These are phyloP conservation scores for Ampelocalamus luodianensis DNA, from an alignment of 176 grass and related monocot genomes.

Conservation along the genomic window DNA sequence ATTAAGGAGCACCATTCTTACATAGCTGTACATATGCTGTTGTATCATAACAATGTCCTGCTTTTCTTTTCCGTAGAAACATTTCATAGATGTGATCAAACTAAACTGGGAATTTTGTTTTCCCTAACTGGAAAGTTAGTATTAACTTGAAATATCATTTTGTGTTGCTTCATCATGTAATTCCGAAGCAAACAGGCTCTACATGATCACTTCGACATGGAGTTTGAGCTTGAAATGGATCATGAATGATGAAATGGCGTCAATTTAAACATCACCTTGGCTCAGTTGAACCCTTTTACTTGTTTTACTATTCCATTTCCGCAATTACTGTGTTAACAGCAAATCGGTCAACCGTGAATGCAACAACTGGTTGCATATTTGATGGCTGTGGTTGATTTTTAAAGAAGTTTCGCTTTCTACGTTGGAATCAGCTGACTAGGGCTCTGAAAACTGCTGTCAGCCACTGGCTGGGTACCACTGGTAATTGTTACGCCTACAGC, in stretches of 20 bases:
- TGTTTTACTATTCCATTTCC: background rate
- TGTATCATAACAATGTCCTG: constrained; percentile 16
- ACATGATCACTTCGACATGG: background rate
- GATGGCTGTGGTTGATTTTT: background rate
- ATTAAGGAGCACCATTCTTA: background rate
- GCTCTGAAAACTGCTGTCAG: background rate
- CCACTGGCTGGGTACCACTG: background rate
- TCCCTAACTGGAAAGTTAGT: background rate
- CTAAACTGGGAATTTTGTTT: background rate
- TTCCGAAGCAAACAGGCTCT: background rate
- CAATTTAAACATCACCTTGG: background rate
- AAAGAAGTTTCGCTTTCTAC: background rate
- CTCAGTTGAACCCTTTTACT: background rate
- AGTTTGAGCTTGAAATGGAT: background rate
- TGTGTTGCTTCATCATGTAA: background rate
- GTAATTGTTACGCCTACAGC: background rate
- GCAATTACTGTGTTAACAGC: background rate
- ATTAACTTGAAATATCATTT: background rate
- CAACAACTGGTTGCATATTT: background rate
- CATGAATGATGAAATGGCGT: background rate
- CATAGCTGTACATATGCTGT: constrained; percentile 43
- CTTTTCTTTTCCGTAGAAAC: background rate
- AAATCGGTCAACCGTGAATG: background rate
- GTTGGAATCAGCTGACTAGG: background rate
- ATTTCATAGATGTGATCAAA: constrained; percentile 11